Evolutionary conservation across 116 monocot genomes (phyloP), one percentile per base, ranked within the genome.

Genomic region (Phalaenopsis hybrid): DNA sequence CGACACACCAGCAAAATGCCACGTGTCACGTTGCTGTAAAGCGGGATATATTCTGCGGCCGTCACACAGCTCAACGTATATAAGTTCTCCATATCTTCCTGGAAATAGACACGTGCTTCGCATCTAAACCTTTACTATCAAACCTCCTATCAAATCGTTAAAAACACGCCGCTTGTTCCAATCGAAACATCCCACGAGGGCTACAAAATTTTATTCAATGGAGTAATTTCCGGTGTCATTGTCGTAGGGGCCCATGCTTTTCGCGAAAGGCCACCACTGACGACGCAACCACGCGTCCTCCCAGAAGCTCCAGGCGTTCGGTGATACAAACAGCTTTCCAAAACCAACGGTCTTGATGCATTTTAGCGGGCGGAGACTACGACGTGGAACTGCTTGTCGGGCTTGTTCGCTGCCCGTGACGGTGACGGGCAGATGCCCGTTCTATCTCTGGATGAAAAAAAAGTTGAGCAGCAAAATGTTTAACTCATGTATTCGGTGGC

Each of bases 401-500:
- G 21, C 20, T 34, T 33, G 8, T 3, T 25, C 70, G 31, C 70
- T 70, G 70, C 70, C 70, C 70, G 70, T 70, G 70, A 70, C 33
- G 9, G 70, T 70, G 70, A 70, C 70, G 70, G 70, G 70, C 70
- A 34, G 70, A 34, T 70, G 70, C 70, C 70, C 70, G 70, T 70
- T 12, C 5, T 25, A 11, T 10, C 70, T 34, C 70, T 5, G 6
- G 8, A 7, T 4, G 20, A n/a, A n/a, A 61, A 61, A 61, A 61
- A 61, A n/a, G 61, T 61, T 61, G 20, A 51, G 61, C 61, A 5
- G n/a, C 61, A 61, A n/a, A n/a, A n/a, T 61, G n/a, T 61, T 20
- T 61, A 2, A n/a, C 20, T n/a, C 61, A 20, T 61, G 61, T 3
- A 17, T 61, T 61, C 61, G 0, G n/a, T 61, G 61, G 61, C 61